These are phyloP conservation scores for Hamigera avellanea DNA, from an alignment of 495 filamentous ascomycete genomes.

Conservation along the genomic window DNA sequence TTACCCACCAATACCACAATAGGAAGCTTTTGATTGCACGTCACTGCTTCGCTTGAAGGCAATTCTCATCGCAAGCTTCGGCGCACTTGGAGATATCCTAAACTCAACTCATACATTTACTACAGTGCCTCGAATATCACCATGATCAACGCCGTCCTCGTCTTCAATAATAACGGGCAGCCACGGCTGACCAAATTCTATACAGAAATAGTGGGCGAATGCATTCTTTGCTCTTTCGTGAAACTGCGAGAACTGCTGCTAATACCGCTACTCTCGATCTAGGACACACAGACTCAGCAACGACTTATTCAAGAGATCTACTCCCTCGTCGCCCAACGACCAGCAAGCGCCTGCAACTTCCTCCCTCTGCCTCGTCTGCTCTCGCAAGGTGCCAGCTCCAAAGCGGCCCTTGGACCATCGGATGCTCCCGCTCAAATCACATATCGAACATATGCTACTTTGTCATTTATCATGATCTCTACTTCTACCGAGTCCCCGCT, in stretches of 20 bases:
- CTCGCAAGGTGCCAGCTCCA: conserved; percentile 48
- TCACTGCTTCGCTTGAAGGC: no score
- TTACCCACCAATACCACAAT: no score
- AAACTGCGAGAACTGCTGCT: no score
- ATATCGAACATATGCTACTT: conserved; percentile 95
- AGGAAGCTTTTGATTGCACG: no score
- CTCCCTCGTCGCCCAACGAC: conserved; percentile 83
- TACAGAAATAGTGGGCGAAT: conserved; percentile 71
- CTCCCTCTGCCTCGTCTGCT: conserved; percentile 68
- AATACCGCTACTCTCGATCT: background rate
- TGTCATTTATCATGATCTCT: conserved; percentile 96
- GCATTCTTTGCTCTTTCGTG: background rate
- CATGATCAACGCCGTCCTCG: conserved; percentile 99
- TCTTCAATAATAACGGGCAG: conserved; percentile 97
- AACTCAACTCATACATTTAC: no score
- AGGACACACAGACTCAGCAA: conserved; percentile 95
- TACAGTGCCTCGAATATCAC: conserved; percentile 8
- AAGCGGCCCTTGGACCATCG: conserved; percentile 47
- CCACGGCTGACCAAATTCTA: conserved; percentile 98
- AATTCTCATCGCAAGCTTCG: no score
- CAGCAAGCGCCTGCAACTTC: conserved; percentile 89
- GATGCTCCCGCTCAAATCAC: conserved; percentile 92
- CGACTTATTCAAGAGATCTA: conserved; percentile 95
- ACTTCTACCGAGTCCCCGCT: conserved; percentile 96
- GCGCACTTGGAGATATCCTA: no score